Percentiles rank a stretch among this genome's conserved stretches.
These are phyloP conservation scores for Saturnispora mendoncae DNA, from an alignment of 805 yeast genomes.

Conservation along the genomic window DNA sequence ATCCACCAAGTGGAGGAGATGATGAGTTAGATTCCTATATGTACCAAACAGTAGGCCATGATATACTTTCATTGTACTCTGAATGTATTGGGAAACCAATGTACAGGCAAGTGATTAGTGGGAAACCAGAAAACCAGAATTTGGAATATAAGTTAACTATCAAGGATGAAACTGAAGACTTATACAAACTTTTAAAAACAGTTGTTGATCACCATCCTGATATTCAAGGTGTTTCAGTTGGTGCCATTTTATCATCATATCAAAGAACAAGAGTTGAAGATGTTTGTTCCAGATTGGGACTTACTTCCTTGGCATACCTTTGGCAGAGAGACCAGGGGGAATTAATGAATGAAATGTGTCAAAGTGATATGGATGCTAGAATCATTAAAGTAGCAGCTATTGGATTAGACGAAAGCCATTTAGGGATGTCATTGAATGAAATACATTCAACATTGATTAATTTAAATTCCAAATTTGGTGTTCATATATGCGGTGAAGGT, in stretches of 20 bases:
- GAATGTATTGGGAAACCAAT: conserved; percentile 74
- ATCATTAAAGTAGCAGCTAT: conserved; percentile 89
- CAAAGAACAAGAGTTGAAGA: conserved; percentile 91
- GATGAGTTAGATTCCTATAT: conserved; percentile 85
- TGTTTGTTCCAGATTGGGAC: conserved; percentile 67
- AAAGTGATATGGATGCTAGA: conserved; percentile 62
- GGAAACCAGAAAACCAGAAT: conserved; percentile 51
- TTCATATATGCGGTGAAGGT: conserved; percentile 97
- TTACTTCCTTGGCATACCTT: conserved; percentile 63
- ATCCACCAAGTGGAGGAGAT: conserved; percentile 44
- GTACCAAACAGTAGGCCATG: conserved; percentile 97
- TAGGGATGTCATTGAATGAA: conserved; percentile 60
- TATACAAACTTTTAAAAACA: conserved; percentile 41
- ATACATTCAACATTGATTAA: conserved; percentile 48
- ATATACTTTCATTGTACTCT: conserved; percentile 54
- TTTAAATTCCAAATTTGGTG: conserved; percentile 60
- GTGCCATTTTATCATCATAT: conserved; percentile 92
- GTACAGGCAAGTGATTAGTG: conserved; percentile 57
- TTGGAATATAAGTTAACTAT: conserved; percentile 62
- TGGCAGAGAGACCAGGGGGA: conserved; percentile 87
- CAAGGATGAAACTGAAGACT: conserved; percentile 84
- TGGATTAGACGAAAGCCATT: conserved; percentile 59
- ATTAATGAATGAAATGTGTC: conserved; percentile 75
- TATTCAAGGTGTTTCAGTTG: conserved; percentile 81
- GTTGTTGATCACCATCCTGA: conserved; percentile 57